Conservation (phyloP, 106 monocot genomes). For the Apostasia ramifera region DNA sequence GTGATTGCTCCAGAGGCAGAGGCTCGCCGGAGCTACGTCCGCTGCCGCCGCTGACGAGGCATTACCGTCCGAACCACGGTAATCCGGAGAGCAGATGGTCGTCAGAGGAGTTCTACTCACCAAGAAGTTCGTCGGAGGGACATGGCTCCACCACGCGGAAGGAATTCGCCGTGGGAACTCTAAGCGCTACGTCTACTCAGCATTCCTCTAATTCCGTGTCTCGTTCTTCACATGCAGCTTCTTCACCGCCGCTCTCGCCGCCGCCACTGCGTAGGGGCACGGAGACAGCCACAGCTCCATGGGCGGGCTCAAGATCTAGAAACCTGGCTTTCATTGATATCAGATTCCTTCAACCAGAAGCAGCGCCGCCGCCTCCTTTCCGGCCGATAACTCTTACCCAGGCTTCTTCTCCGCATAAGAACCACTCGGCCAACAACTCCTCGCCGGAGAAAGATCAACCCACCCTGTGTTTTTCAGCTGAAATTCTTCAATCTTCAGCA, state of each 20-base stretch:
- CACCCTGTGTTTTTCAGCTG: constrained; percentile 4
- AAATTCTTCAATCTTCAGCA: constrained; percentile 3
- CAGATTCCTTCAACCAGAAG: constrained; percentile 9
- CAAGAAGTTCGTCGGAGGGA: constrained; percentile 14
- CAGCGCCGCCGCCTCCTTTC: constrained; percentile 25
- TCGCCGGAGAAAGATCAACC: background rate
- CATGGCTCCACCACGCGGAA: constrained; percentile 15
- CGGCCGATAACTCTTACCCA: constrained; percentile 39
- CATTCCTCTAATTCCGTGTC: constrained; percentile 2
- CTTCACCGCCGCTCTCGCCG: constrained; percentile 23
- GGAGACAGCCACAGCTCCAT: constrained; percentile 18
- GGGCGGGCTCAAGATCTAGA: constrained; percentile 18
- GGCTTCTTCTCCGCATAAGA: constrained; percentile 22
- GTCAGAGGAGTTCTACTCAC: constrained; percentile 62
- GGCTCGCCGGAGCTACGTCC: constrained; percentile 52
- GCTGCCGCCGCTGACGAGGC: constrained; percentile 29
- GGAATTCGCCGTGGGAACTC: constrained; percentile 7
- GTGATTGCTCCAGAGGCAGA: constrained; percentile 1
- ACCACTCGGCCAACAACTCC: constrained; percentile 7
- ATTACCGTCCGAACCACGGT: background rate
- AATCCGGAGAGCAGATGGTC: constrained; percentile 18
- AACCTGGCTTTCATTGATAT: background rate
- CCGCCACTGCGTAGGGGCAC: constrained; percentile 23
- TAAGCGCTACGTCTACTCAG: constrained; percentile 54
- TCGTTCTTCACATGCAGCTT: background rate